A percentile compares a stretch with the other conserved stretches of the same genome.
These are phyloP conservation scores for Cercospora sojina DNA, from an alignment of 2,329 filamentous ascomycete species.

Conservation along the genomic window DNA sequence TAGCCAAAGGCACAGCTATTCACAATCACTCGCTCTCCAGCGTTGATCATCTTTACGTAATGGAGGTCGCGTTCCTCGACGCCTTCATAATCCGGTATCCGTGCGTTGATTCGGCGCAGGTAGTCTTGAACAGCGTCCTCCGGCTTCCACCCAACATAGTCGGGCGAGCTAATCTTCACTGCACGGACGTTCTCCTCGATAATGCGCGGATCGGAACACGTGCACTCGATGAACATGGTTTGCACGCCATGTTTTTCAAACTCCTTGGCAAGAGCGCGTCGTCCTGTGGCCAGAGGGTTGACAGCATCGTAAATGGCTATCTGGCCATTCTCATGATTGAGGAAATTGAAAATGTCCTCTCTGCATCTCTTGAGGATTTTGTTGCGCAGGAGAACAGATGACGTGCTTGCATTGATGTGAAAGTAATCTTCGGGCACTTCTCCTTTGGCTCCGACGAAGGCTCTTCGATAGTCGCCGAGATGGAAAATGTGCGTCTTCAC, in stretches of 20 bases:
- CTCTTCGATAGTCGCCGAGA: constrained; percentile 90
- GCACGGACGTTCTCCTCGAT: constrained; percentile 95
- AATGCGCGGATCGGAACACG: constrained; percentile 87
- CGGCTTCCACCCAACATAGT: constrained; percentile 90
- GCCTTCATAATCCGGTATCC: constrained; percentile 93
- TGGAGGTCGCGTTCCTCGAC: constrained; percentile 94
- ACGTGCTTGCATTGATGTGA: constrained; percentile 88
- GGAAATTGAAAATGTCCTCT: constrained; percentile 93
- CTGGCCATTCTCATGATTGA: constrained; percentile 96
- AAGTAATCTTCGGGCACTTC: constrained; percentile 97
- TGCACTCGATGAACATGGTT: constrained; percentile 96
- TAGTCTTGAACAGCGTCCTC: constrained; percentile 93
- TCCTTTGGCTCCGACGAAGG: constrained; percentile 78
- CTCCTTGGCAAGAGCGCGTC: constrained; percentile 84
- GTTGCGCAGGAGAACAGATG: constrained; percentile 88
- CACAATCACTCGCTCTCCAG: constrained; percentile 86
- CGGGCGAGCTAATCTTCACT: constrained; percentile 96
- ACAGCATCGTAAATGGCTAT: constrained; percentile 99
- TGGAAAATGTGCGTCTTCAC: constrained; percentile 99
- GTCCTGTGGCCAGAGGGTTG: constrained; percentile 80
- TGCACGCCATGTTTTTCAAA: constrained; percentile 96
- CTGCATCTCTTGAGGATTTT: constrained; percentile 97
- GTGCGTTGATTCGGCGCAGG: constrained; percentile 80
- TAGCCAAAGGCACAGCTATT: constrained; percentile 98
- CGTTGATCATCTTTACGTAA: constrained; percentile 99